A percentile compares a stretch with the other conserved stretches of the same genome.
Evolutionary conservation across 2,329 filamentous ascomycete species (phyloP).

Genomic region (Penicillium occitanis): DNA sequence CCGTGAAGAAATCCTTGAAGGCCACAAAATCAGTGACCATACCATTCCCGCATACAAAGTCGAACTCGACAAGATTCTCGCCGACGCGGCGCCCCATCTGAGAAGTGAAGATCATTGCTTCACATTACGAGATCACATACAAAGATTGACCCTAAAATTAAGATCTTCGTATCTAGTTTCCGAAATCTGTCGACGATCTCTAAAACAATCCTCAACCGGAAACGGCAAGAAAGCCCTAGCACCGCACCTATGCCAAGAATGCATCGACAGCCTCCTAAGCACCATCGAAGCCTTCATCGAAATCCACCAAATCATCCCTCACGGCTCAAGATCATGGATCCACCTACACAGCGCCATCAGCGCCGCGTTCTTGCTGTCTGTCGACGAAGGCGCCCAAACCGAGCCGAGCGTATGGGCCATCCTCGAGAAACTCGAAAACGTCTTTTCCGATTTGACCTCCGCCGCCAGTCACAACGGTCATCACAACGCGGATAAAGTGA

Average conservation of each 20-base stretch:
- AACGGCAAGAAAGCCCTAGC: slow-evolving; percentile 36
- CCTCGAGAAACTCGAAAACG: slow-evolving; percentile 44
- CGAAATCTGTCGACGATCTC: slow-evolving; percentile 61
- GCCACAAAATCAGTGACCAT: slow-evolving; percentile 53
- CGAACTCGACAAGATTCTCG: slow-evolving; percentile 57
- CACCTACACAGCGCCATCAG: slow-evolving; percentile 49
- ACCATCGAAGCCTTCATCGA: slow-evolving; percentile 63
- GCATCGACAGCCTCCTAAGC: slow-evolving; percentile 55
- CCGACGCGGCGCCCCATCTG: slow-evolving; percentile 57
- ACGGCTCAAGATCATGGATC: slow-evolving; percentile 49
- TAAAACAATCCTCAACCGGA: slow-evolving; percentile 50
- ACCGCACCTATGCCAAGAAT: slow-evolving; percentile 50
- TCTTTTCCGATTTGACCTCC: slow-evolving; percentile 44
- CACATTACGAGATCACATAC: slow-evolving; percentile 52
- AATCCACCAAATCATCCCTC: slow-evolving; percentile 46
- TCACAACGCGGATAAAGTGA: slow-evolving; percentile 17
- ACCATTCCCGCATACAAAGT: slow-evolving; percentile 58
- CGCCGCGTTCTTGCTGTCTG: slow-evolving; percentile 48
- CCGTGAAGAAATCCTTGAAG: slow-evolving; percentile 55
- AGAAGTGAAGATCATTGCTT: slow-evolving; percentile 51
- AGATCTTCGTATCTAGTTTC: slow-evolving; percentile 63
- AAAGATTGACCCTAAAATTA: slow-evolving; percentile 61
- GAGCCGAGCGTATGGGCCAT: slow-evolving; percentile 42
- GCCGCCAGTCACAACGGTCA: slow-evolving; percentile 26
- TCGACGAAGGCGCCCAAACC: slow-evolving; percentile 45